phyloP scores from a whole-genome alignment of 345 rosid genomes.

The Gossypium arboreum region DNA sequence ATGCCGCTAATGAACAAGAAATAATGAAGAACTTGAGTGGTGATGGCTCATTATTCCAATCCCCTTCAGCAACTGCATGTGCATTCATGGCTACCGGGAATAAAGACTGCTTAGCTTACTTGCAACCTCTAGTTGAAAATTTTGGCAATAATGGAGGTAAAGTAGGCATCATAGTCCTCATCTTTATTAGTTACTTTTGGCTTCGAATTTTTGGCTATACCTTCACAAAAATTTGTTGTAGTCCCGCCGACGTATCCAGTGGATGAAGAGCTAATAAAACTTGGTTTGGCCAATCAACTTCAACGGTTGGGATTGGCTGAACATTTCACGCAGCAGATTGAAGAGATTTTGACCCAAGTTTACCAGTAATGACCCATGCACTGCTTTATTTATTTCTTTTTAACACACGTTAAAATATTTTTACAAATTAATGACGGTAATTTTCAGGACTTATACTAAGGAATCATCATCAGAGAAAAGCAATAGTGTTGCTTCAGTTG shows the following conservation, averaged over 20 bases:
- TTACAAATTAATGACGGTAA: not conserved
- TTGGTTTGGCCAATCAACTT: conserved; percentile 43
- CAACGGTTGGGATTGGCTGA: conserved; percentile 50
- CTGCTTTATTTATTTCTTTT: not conserved
- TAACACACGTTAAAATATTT: not conserved
- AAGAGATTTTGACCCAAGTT: conserved; percentile 35
- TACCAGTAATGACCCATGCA: conserved; percentile 27
- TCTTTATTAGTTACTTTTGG: not conserved
- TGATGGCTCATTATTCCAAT: conserved; percentile 56
- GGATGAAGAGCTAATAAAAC: conserved; percentile 49
- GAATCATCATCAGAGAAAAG: conserved; percentile 1
- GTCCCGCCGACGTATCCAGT: conserved; percentile 48
- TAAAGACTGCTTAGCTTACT: conserved; percentile 35
- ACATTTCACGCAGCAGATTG: conserved; percentile 43
- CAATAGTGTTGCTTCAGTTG: not conserved
- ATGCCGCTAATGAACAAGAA: conserved; percentile 22
- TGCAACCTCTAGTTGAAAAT: conserved; percentile 36
- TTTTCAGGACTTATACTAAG: conserved; percentile 32
- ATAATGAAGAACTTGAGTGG: conserved; percentile 21
- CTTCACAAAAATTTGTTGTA: conserved; percentile 2
- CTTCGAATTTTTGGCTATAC: not conserved
- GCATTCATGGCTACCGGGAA: conserved; percentile 58
- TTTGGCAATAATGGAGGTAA: conserved; percentile 45
- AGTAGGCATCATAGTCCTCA: not conserved
- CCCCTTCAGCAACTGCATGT: conserved; percentile 67